Base-by-base conservation (phyloP, 345 rosid genomes). In the Camelina hispida region DNA sequence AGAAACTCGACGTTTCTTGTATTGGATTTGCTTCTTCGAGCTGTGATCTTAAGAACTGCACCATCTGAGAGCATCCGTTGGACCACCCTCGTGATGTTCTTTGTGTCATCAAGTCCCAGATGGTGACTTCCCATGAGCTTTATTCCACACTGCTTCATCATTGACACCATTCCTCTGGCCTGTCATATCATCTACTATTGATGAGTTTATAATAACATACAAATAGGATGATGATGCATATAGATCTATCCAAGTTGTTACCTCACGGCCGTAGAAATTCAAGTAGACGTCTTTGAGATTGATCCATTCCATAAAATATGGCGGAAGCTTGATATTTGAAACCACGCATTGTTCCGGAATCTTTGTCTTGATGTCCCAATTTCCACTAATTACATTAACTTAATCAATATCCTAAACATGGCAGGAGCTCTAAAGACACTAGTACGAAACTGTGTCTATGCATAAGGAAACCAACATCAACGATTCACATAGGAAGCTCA, bases 351-450 rank as follows among this genome's bases (percentile, higher is more conserved):
- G 98, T 80, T 83, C 86, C 4, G 97, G 98, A 22, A 94, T 74
- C 82, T 88, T 83, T 42, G 98, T 88, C 81, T 94, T 94, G 87
- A 94, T 74, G 84, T 94, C 98, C 98, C 97, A 94, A 55, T 94
- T 91, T 62, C 98, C 97, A 81, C 98, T 94, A 77, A 66, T 37
- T 75, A 9, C 71, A 76, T 43, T 15, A 78, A 55, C 76, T 35
- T 40, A 17, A 65, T 78, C 60, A 77, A 38, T 63, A 71, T 30
- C 50, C 42, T 2, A 43, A 71, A 56, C n/a, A 54, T 44, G 34
- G 43, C 35, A 69, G 10, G 14, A 54, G 6, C 64, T 74, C 9
- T 54, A n/a, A 46, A 55, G 23, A 44, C 12, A 13, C 10, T 44
- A 8, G 40, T 18, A 2, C 17, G 6, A 61, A 51, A 40, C n/a